Conservation (phyloP, 176 grass and related monocot genomes). For the Rhynchospora breviuscula region DNA sequence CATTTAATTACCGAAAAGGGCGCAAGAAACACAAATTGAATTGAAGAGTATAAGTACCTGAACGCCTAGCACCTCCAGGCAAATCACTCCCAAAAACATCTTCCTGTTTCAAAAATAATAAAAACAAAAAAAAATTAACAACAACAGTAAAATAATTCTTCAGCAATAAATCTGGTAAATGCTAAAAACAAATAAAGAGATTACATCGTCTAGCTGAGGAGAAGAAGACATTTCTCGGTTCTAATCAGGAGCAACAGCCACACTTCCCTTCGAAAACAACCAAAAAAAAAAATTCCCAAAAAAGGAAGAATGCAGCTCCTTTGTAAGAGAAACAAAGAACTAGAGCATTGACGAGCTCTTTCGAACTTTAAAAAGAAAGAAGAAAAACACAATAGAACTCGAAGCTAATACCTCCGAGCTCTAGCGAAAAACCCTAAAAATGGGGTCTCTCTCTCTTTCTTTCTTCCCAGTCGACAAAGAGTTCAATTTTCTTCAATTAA, state of each 20-base stretch:
- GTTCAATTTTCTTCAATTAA: background rate
- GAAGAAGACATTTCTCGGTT: constrained; percentile 19
- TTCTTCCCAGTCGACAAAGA: background rate
- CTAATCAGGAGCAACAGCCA: background rate
- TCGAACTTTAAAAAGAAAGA: background rate
- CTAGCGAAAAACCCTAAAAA: constrained; percentile 2
- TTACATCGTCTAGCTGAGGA: constrained; percentile 28
- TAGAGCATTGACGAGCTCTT: background rate
- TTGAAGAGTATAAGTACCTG: background rate
- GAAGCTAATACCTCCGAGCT: background rate
- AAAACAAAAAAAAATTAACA: background rate
- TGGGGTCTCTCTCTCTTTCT: background rate
- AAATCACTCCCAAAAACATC: constrained; percentile 28
- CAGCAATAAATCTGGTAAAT: background rate
- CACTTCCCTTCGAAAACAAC: background rate
- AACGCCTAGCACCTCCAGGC: background rate
- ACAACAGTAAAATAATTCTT: background rate
- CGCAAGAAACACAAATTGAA: background rate
- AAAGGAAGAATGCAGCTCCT: background rate
- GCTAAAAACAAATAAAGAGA: background rate
- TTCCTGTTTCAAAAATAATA: background rate
- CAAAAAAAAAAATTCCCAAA: background rate
- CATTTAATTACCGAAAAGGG: background rate
- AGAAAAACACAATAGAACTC: background rate
- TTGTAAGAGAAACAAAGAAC: background rate